Evolutionary conservation across 495 filamentous ascomycete genomes (phyloP), one percentile per base, ranked within the genome.

Genomic region (Barbatosphaeria neglecta): DNA sequence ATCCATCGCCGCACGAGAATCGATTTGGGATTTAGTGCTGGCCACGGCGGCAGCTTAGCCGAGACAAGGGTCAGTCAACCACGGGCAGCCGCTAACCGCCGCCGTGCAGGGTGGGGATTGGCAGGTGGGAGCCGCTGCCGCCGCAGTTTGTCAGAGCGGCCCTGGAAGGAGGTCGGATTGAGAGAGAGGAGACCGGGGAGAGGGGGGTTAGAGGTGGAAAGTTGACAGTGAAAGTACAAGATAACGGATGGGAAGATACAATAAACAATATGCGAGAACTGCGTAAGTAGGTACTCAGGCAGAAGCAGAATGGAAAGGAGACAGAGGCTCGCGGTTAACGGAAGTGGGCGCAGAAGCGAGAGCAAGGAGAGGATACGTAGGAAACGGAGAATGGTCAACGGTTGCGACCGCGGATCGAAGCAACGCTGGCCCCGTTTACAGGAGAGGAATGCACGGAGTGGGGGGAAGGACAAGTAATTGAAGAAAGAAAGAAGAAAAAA

Each of bases 11-110:
- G 53, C 50, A 55, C 54, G 49, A 49, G 53, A 53, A 44, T 64
- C 55, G 57, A 62, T 47, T 49, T 62, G 53, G 56, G 50, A 61
- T 65, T 65, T 61, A 61, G 62, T 53, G 45, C 33, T 46, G 61
- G 61, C 51, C 58, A 51, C 47, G 59, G 57, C 59, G 57, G 59
- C 47, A 47, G 15, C 56, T 52, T 56, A 56, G 54, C 58, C 52
- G 59, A 62, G 61, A 60, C 61, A 64, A 54, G 60, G 60, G 55
- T 57, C 43, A 42, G 28, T 22, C 38, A 19, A 44, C 42, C 44
- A 39, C 33, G 37, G 25, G 48, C 48, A 46, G 47, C 54, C 50
- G 47, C 56, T 53, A 54, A 50, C 51, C 53, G 51, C 53, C 31
- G 31, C 31, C 16, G 31, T 35, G 56, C 39, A 15, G 39, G 20